Base-by-base conservation (phyloP, 164 flowering plant species). In the Vitis rupestris region DNA sequence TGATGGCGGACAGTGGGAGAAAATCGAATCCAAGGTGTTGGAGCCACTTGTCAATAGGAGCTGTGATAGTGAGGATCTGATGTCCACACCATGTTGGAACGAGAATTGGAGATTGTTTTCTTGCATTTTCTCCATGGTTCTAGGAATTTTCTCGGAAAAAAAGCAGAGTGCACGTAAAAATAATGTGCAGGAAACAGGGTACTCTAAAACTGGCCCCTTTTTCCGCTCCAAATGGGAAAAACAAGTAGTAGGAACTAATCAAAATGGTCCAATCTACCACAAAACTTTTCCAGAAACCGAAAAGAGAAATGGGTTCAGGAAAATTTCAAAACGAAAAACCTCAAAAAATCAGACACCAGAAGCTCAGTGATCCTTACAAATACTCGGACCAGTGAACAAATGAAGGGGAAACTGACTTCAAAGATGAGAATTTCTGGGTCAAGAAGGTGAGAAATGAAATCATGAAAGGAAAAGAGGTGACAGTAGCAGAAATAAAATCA, bases 1-100 rank as follows among this genome's bases (percentile, higher is more conserved):
- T 44, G 90, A 62, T 19, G 78, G 68, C 13, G 77, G 66, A 73
- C 74, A 83, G 37, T 69, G 65, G 8, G 93, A 83, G 79, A 86
- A 83, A 65, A 91, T 87, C 23, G 94, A 86, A 50, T 89, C 93
- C 13, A 90, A 31, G 9, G 97, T 82, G 80, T 79, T 87, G 2
- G 83, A 64, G 4, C 87, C 83, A 3, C 89, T 79, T 13, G 81
- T 37, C 51, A 89, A 44, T 50, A 92, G 78, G 47, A 92, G 82
- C 31, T 88, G 82, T 4, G 97, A 92, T 15, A 90, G 81, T 0
- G 88, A 82, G 0, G 85, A 63, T 4, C 86, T 56, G 15, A 86
- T 76, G 53, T 76, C 77, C 4, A 63, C 19, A 14, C 51, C 71
- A 23, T 68, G 52, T 16, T 66, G 19, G 44, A 73, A 71, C 15